Percentiles rank a stretch among this genome's conserved stretches.
Conservation (phyloP, 2,329 filamentous ascomycete genomes). For the Botryotinia calthae region DNA sequence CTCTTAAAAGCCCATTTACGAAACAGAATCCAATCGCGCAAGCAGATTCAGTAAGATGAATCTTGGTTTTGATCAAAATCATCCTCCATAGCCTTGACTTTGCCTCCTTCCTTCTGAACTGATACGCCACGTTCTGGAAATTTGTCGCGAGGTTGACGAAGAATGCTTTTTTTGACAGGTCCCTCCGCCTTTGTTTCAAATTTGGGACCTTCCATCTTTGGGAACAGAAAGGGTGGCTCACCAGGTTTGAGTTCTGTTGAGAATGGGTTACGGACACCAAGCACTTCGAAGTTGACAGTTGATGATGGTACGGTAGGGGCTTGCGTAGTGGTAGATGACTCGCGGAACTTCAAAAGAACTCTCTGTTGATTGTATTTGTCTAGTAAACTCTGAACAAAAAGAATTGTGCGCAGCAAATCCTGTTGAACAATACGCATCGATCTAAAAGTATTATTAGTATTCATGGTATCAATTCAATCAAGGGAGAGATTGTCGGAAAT, state of each 20-base stretch:
- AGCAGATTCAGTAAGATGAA: not conserved
- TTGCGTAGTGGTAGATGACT: not conserved
- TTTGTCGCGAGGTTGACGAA: not conserved
- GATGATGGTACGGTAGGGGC: not conserved
- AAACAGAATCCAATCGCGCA: not conserved
- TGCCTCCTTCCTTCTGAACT: not conserved
- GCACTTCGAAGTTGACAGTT: not conserved
- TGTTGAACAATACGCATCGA: not conserved
- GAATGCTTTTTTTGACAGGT: not conserved
- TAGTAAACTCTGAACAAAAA: not conserved
- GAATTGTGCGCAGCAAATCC: not conserved
- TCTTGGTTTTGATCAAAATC: no score
- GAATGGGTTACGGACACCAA: not conserved
- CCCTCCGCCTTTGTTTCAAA: not conserved
- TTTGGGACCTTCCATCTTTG: not conserved
- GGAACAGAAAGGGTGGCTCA: not conserved
- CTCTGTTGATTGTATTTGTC: not conserved
- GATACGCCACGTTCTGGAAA: not conserved
- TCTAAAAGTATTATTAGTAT: not conserved
- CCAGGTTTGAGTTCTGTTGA: not conserved
- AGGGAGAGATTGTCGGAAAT: not conserved
- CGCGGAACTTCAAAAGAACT: not conserved
- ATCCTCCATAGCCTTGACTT: not conserved
- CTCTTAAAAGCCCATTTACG: accelerated
- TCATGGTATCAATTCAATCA: accelerated